Conservation (phyloP, 192 early-diverging fungal species). For the Pilaira anomala region DNA sequence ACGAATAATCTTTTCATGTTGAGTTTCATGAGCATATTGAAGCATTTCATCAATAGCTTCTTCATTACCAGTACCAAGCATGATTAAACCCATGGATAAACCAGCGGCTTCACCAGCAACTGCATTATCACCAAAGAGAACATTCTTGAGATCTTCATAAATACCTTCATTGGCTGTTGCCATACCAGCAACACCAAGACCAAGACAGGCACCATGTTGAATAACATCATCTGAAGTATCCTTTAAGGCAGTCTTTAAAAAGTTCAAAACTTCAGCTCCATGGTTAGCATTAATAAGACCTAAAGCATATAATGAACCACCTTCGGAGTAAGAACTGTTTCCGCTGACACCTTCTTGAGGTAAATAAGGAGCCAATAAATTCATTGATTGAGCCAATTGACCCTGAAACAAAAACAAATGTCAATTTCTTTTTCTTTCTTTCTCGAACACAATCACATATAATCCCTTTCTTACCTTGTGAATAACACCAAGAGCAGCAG, state of each 20-base stretch:
- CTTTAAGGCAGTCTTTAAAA: constrained; percentile 78
- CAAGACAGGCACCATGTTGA: constrained; percentile 95
- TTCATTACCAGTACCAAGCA: constrained; percentile 87
- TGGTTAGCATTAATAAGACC: constrained; percentile 98
- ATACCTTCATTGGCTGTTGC: constrained; percentile 89
- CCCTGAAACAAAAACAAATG: constrained; percentile 48
- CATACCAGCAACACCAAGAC: constrained; percentile 95
- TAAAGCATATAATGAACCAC: constrained; percentile 95
- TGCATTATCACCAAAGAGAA: constrained; percentile 91
- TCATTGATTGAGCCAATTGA: constrained; percentile 82
- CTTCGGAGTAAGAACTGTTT: constrained; percentile 89
- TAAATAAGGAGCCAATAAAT: constrained; percentile 88
- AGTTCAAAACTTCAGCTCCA: constrained; percentile 75
- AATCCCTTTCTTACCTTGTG: constrained; percentile 65
- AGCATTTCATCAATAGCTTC: constrained; percentile 92
- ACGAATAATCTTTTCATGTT: constrained; percentile 99
- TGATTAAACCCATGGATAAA: constrained; percentile 93
- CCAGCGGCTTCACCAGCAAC: constrained; percentile 97
- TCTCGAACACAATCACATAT: not conserved
- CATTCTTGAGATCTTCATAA: constrained; percentile 82
- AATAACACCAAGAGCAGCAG: constrained; percentile 95
- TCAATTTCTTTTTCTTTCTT: not conserved
- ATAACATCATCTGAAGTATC: constrained; percentile 82
- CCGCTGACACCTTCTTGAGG: constrained; percentile 86
- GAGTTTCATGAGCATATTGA: constrained; percentile 96